Conservation (phyloP, 1,139 yeast genomes). For the Lipomyces yarrowii region DNA sequence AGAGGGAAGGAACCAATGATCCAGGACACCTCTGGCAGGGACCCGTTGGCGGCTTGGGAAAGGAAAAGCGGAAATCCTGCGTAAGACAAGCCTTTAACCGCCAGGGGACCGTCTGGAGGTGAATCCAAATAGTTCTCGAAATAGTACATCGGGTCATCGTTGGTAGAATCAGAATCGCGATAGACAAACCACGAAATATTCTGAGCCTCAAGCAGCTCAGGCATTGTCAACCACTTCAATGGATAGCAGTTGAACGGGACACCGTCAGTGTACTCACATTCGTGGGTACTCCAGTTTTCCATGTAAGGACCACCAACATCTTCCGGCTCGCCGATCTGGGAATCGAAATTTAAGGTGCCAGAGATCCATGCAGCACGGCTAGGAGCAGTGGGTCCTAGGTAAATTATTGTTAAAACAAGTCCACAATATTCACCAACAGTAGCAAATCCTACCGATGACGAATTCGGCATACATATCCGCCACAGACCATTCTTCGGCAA, state of each 20-base stretch:
- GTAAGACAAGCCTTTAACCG: constrained; percentile 34
- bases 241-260: constrained; percentile 36
- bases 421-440: not conserved
- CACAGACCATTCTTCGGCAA: constrained; percentile 37
- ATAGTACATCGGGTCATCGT: constrained; percentile 37
- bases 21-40: constrained; percentile 38
- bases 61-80: constrained; percentile 35
- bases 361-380: constrained; percentile 38
- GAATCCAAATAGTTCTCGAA: constrained; percentile 35
- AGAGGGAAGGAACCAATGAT: constrained; percentile 37
- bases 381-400: constrained; percentile 36
- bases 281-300: constrained; percentile 35
- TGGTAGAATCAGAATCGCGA: constrained; percentile 37
- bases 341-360: constrained; percentile 35
- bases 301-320: constrained; percentile 36
- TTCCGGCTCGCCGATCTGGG: constrained; percentile 30
- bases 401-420: not conserved
- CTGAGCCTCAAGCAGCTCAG: constrained; percentile 35
- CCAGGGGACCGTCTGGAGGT: constrained; percentile 29
- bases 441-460: constrained; percentile 32
- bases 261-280: constrained; percentile 33
- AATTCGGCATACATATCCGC: constrained; percentile 39
- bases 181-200: constrained; percentile 37
- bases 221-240: constrained; percentile 36
- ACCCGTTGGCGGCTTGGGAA: constrained; percentile 35